These are phyloP conservation scores for Trypanosoma cruzi DNA, from an alignment of 208 protist species.

Conservation along the genomic window DNA sequence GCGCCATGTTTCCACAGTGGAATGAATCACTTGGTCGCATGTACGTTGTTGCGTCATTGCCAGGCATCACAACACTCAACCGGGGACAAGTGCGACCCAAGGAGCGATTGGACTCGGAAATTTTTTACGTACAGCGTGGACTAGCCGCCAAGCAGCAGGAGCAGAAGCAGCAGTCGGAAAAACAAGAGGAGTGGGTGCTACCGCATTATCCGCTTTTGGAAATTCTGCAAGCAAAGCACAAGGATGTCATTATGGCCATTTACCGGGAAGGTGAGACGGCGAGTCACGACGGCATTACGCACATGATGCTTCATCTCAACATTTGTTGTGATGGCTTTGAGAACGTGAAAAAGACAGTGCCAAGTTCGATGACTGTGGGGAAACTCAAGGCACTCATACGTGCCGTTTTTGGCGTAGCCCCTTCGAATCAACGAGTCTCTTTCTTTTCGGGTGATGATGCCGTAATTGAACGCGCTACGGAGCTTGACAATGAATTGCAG, in stretches of 20 bases:
- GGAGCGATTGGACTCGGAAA: constrained; percentile 82
- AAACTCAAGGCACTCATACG: constrained; percentile 82
- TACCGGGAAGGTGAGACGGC: constrained; percentile 75
- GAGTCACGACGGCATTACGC: constrained; percentile 47
- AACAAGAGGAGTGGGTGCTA: not conserved
- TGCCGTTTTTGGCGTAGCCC: constrained; percentile 70
- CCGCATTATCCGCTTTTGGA: constrained; percentile 57
- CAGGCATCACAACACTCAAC: constrained; percentile 76
- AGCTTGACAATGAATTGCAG: constrained; percentile 73
- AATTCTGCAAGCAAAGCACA: constrained; percentile 76
- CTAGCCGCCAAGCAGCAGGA: constrained; percentile 42
- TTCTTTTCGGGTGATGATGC: constrained; percentile 68
- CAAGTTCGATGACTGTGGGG: constrained; percentile 74
- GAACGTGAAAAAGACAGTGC: constrained; percentile 46
- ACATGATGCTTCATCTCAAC: constrained; percentile 76
- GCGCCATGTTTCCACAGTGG: constrained; percentile 66
- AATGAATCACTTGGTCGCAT: constrained; percentile 86
- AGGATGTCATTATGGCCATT: constrained; percentile 84
- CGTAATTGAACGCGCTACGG: constrained; percentile 49
- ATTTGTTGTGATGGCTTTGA: constrained; percentile 43
- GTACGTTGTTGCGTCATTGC: constrained; percentile 85
- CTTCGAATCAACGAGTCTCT: constrained; percentile 56
- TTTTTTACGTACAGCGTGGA: constrained; percentile 89
- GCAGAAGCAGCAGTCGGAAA: constrained; percentile 11
- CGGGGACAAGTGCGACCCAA: constrained; percentile 77